phyloP scores from a whole-genome alignment of 2,329 filamentous ascomycete genomes.

The Epichloe festucae region DNA sequence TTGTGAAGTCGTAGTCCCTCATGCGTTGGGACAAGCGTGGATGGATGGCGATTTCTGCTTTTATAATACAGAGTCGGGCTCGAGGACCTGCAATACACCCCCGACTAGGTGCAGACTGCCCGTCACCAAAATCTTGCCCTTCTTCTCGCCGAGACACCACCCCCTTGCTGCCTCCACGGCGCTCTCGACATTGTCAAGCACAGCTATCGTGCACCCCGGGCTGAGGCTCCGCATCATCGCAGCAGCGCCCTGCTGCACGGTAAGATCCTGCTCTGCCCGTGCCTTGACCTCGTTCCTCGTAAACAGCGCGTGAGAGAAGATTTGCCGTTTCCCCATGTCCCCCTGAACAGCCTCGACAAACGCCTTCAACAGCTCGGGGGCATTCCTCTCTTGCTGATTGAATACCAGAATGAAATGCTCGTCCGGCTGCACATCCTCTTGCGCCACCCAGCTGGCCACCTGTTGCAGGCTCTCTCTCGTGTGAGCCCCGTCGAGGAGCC shows the following conservation, averaged over 20 bases:
- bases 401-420: slow-evolving; percentile 55
- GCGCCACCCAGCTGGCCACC: slow-evolving; percentile 65
- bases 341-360: slow-evolving; percentile 44
- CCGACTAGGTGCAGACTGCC: slow-evolving; percentile 79
- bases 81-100: slow-evolving; percentile 61
- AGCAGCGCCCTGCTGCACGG: slow-evolving; percentile 56
- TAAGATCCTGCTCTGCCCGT: slow-evolving; percentile 23
- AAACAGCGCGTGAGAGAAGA: slow-evolving; percentile 66
- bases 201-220: slow-evolving; percentile 28
- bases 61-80: slow-evolving; percentile 27
- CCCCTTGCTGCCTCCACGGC: slow-evolving; percentile 46
- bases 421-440: slow-evolving; percentile 21
- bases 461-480: slow-evolving; percentile 71
- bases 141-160: slow-evolving; percentile 17
- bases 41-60: not conserved
- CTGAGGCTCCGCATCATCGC: slow-evolving; percentile 45
- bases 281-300: slow-evolving; percentile 52
- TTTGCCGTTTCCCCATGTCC: slow-evolving; percentile 21
- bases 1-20: slow-evolving; percentile 15
- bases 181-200: slow-evolving; percentile 58
- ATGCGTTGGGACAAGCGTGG: too few species aligned
- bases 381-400: slow-evolving; percentile 84
- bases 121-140: slow-evolving; percentile 52
- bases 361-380: slow-evolving; percentile 46
- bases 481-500: slow-evolving; percentile 82